A percentile compares a stretch with the other conserved stretches of the same genome.
Conservation (phyloP, 2,329 filamentous ascomycete species). For the Phialocephala subalpina region DNA sequence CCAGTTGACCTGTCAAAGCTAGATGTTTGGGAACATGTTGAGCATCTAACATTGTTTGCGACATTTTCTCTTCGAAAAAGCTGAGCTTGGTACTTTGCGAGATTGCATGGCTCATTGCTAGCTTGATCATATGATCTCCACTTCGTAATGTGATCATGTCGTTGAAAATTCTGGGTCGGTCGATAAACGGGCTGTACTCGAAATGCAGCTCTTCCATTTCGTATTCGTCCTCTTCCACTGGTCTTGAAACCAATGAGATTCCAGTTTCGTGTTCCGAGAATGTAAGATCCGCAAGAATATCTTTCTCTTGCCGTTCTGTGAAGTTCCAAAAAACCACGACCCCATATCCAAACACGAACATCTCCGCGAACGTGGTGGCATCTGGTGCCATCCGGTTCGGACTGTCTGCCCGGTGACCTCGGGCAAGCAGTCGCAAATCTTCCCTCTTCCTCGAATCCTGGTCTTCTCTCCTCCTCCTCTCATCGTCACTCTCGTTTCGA, state of each 20-base stretch:
- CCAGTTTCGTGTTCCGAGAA: constrained; percentile 78
- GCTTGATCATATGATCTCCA: constrained; percentile 98
- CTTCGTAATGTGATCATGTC: constrained; percentile 98
- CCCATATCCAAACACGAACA: constrained; percentile 97
- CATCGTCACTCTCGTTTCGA: constrained; percentile 49
- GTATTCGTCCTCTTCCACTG: constrained; percentile 87
- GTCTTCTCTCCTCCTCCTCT: constrained; percentile 40
- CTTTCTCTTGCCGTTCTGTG: constrained; percentile 93
- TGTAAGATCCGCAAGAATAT: constrained; percentile 91
- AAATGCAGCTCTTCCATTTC: constrained; percentile 99
- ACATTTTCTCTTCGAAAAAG: constrained; percentile 97
- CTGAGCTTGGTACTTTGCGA: constrained; percentile 96
- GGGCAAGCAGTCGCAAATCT: constrained; percentile 43
- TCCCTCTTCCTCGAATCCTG: constrained; percentile 46
- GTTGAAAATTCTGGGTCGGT: constrained; percentile 92
- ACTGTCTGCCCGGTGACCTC: constrained; percentile 54
- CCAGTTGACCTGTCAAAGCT: constrained; percentile 87
- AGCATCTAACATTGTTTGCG: constrained; percentile 89
- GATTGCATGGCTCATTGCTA: constrained; percentile 97
- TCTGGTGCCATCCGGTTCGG: constrained; percentile 71
- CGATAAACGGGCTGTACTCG: constrained; percentile 88
- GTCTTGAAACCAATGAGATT: constrained; percentile 76
- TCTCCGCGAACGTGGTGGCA: constrained; percentile 85
- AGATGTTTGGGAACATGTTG: constrained; percentile 91
- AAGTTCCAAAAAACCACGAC: constrained; percentile 99